phyloP scores from a whole-genome alignment of 108 stramenopile genomes.

The Cyclotella atomus region DNA sequence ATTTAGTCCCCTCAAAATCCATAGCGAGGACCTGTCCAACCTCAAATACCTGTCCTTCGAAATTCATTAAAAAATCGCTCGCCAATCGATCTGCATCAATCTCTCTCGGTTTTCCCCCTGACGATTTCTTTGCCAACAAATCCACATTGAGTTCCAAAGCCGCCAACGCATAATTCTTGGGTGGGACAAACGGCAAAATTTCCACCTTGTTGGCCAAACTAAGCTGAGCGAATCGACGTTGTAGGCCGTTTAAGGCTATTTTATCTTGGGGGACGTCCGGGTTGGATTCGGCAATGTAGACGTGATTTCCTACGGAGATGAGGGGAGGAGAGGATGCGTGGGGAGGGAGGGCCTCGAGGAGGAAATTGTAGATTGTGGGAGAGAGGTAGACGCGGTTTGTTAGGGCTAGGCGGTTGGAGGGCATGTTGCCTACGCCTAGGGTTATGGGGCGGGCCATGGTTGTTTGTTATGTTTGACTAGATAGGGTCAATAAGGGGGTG shows the following conservation, averaged over 20 bases:
- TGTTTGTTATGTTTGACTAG: background rate
- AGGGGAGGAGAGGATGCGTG: conserved; percentile 33
- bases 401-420: conserved; percentile 83
- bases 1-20: conserved; percentile 91
- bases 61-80: conserved; percentile 61
- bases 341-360: conserved; percentile 53
- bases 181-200: conserved; percentile 60
- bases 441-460: conserved; percentile 16
- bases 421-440: conserved; percentile 81
- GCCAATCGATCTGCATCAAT: conserved; percentile 87
- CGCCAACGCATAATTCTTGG: conserved; percentile 66
- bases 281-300: conserved; percentile 76
- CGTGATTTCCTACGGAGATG: conserved; percentile 68
- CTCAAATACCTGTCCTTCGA: conserved; percentile 82
- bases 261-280: conserved; percentile 63
- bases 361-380: conserved; percentile 42
- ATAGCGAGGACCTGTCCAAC: conserved; percentile 75
- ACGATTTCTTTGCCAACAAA: conserved; percentile 72
- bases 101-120: conserved; percentile 51
- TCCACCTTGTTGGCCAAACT: conserved; percentile 60
- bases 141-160: conserved; percentile 74
- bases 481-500: too few relatives aligned
- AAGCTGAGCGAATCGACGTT: conserved; percentile 75
- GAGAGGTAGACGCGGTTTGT: conserved; percentile 88
- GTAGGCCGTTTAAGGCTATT: conserved; percentile 86